A percentile compares a stretch with the other conserved stretches of the same genome.
phyloP scores from a whole-genome alignment of 768 basidiomycete species.

The Suillus fuscotomentosus region DNA sequence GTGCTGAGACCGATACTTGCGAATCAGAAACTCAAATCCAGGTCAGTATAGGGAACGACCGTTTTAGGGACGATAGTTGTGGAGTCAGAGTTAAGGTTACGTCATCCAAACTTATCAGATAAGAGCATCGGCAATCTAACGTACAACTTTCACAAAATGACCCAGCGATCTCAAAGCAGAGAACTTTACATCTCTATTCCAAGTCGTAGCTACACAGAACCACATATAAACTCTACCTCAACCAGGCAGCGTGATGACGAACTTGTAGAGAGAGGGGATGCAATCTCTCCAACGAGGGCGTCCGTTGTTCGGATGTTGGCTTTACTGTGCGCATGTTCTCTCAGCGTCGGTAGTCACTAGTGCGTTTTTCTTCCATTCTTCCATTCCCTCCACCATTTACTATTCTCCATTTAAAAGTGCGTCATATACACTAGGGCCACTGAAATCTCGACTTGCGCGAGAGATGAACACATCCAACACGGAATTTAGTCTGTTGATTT shows the following conservation, averaged over 20 bases:
- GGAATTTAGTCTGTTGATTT: slow-evolving; percentile 75
- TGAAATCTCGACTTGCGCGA: slow-evolving; percentile 66
- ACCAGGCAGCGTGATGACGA: background rate
- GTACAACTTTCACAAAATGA: background rate
- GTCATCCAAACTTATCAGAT: background rate
- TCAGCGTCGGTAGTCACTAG: slow-evolving; percentile 81
- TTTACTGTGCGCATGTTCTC: slow-evolving; percentile 66
- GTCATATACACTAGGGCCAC: slow-evolving; percentile 71
- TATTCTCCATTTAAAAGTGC: slow-evolving; percentile 41
- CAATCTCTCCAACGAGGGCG: slow-evolving; percentile 31
- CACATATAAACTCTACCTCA: background rate
- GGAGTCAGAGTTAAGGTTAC: background rate
- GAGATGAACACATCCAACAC: slow-evolving; percentile 77
- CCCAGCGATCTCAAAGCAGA: background rate
- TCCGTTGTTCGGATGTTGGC: slow-evolving; percentile 58
- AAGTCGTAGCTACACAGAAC: background rate
- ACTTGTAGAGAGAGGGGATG: slow-evolving; percentile 2
- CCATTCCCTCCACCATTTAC: background rate
- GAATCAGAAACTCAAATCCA: too few species aligned
- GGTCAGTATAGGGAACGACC: too few species aligned
- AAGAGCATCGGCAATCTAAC: background rate
- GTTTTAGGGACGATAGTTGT: too few species aligned
- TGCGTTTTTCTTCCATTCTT: slow-evolving; percentile 30
- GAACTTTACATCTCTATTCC: background rate
- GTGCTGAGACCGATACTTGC: background rate